Conservation (phyloP, 306 rosid species). For the Quercus rubra region DNA sequence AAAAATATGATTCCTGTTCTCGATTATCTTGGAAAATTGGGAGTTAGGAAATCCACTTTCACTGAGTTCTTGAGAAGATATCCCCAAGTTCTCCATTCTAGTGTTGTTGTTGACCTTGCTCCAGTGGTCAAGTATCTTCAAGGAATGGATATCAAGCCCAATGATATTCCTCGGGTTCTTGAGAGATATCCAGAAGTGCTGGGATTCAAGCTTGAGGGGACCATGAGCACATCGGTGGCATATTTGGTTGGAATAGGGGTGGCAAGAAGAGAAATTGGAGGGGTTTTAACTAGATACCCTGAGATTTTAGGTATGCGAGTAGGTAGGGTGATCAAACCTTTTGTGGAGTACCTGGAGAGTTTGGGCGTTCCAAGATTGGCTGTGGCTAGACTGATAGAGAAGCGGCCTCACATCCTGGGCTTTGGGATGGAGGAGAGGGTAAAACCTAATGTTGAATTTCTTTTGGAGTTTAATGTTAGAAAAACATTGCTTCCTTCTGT, state of each 20-base stretch:
- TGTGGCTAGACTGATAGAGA: slow-evolving; percentile 84
- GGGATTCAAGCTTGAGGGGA: slow-evolving; percentile 97
- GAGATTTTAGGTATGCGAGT: slow-evolving; percentile 97
- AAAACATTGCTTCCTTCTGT: slow-evolving; percentile 56
- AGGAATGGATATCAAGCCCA: slow-evolving; percentile 87
- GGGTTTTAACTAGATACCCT: slow-evolving; percentile 74
- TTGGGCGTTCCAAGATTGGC: slow-evolving; percentile 90
- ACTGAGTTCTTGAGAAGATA: slow-evolving; percentile 77
- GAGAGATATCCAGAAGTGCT: slow-evolving; percentile 86
- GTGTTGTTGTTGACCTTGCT: slow-evolving; percentile 87
- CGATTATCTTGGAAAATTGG: slow-evolving; percentile 90
- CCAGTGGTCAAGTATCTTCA: slow-evolving; percentile 88
- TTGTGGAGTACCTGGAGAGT: slow-evolving; percentile 76
- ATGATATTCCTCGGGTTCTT: slow-evolving; percentile 74
- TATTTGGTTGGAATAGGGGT: slow-evolving; percentile 89
- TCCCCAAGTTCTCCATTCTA: slow-evolving; percentile 93
- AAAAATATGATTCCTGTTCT: slow-evolving; percentile 98
- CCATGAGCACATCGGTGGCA: slow-evolving; percentile 95
- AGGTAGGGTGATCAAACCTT: slow-evolving; percentile 79
- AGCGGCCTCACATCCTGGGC: slow-evolving; percentile 79
- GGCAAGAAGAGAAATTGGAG: slow-evolving; percentile 85
- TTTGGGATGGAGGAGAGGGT: slow-evolving; percentile 69
- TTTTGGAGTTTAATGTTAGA: slow-evolving; percentile 67
- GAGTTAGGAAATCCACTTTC: slow-evolving; percentile 81
- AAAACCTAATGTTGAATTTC: slow-evolving; percentile 72